A percentile compares a stretch with the other conserved stretches of the same genome.
Conservation (phyloP, 1,284 basidiomycete genomes). For the Meira miltonrushii region DNA sequence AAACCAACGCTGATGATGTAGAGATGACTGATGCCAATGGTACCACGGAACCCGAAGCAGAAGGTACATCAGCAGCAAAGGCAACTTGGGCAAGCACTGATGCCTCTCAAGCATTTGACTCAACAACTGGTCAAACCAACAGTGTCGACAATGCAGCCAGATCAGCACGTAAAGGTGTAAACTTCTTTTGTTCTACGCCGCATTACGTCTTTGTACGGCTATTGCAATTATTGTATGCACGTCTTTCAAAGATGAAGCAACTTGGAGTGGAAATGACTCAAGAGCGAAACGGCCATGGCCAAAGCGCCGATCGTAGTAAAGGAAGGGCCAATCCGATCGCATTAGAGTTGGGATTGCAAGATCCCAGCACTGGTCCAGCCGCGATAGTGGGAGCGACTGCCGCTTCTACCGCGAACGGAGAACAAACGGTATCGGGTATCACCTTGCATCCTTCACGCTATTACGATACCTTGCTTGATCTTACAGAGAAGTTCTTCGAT, state of each 20-base stretch:
- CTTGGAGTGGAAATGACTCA: conserved; percentile 35
- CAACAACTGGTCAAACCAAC: conserved; percentile 14
- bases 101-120: conserved; percentile 38
- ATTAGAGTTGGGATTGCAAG: conserved; percentile 63
- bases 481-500: conserved; percentile 90
- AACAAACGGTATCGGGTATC: conserved; percentile 19
- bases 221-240: conserved; percentile 73
- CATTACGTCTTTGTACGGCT: conserved; percentile 85
- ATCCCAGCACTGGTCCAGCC: conserved; percentile 55
- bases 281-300: not conserved
- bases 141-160: not conserved
- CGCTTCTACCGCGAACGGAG: conserved; percentile 7
- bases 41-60: conserved; percentile 7
- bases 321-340: conserved; percentile 56
- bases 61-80: conserved; percentile 24
- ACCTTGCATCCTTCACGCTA: conserved; percentile 57
- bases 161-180: conserved; percentile 22
- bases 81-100: conserved; percentile 57
- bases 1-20: conserved; percentile 22
- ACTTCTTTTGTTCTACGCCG: conserved; percentile 85
- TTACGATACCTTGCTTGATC: conserved; percentile 81
- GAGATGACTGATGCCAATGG: conserved; percentile 28
- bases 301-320: conserved; percentile 17
- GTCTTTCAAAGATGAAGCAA: conserved; percentile 70
- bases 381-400: conserved; percentile 38